Evolutionary conservation across 2,329 filamentous ascomycete genomes (phyloP).

Genomic region (Penicillium sp.): DNA sequence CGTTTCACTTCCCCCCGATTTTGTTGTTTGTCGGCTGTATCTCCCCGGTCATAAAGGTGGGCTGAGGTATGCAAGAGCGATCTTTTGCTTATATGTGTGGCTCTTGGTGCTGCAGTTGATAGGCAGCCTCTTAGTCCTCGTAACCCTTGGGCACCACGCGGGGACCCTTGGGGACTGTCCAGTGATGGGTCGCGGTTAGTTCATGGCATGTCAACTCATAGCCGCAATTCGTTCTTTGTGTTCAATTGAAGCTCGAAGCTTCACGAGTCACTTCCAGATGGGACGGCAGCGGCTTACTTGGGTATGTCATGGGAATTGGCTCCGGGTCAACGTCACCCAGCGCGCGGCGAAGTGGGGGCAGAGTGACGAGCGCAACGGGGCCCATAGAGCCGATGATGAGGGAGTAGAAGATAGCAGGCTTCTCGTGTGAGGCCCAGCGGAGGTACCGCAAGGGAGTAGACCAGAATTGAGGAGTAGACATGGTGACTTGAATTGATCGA

Average conservation of each 20-base stretch:
- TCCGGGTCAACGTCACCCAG: conserved; percentile 69
- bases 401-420: conserved; percentile 88
- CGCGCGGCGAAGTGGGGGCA: conserved; percentile 65
- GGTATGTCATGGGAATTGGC: conserved; percentile 82
- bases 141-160: conserved; percentile 43
- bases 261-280: too few species aligned
- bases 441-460: conserved; percentile 74
- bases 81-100: conserved; percentile 5
- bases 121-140: conserved; percentile 35
- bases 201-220: not conserved
- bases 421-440: conserved; percentile 80
- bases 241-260: too few species aligned
- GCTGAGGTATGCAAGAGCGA: conserved; percentile 2
- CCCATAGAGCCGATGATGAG: conserved; percentile 66
- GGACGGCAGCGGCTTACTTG: conserved; percentile 60
- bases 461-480: conserved; percentile 72
- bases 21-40: too few species aligned
- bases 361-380: conserved; percentile 62
- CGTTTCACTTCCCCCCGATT: too few species aligned
- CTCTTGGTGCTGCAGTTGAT: conserved; percentile 6
- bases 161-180: conserved; percentile 42
- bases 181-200: conserved; percentile 10
- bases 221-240: not conserved
- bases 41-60: not conserved
- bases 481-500: conserved; percentile 22